Base-by-base conservation (phyloP, 75 land plant genomes). In the Pinus albicaulis region DNA sequence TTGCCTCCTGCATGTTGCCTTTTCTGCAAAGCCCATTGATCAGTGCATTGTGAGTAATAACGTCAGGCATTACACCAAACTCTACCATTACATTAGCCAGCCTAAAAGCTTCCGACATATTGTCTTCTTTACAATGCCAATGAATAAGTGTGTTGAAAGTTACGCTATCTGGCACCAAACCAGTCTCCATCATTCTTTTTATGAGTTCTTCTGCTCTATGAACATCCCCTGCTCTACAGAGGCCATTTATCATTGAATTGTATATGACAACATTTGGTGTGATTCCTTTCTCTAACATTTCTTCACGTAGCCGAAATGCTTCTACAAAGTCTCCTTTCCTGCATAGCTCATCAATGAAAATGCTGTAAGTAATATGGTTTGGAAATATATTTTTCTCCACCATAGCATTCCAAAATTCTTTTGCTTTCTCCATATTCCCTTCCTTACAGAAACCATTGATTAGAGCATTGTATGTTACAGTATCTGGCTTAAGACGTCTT, bases 91-190 rank as follows among this genome's bases (percentile, higher is more conserved):
- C 77, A 28, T 84, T 79, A 17, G 83, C 31, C 75, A 80, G 70
- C 38, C 58, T 60, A 66, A 82, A 81, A 76, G 89, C 95, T 72
- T 75, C 84, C 11, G 76, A 77, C 68, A 92, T 76, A 69, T 83
- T 89, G 56, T 86, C 92, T 79, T 87, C 88, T 73, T 79, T 90
- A 10, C 87, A 80, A 74, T 82, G 87, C 11, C 83, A 81, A 76
- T 89, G 62, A 74, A 95, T 92, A 15, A 92, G 85, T 52, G 91
- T 92, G 75, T 95, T 95, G 68, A 87, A 95, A 60, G 95, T 87
- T 28, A 90, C 73, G 57, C 59, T 76, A 77, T 91, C 91, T 19
- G 95, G 95, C 64, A 59, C 13, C 38, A 89, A 31, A 15, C 86
- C 89, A 65, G 74, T 78, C 2, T 72, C 64, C 1, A 72, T 74